Evolutionary conservation across 768 basidiomycete species (phyloP).

Genomic region (Hericium coralloides): DNA sequence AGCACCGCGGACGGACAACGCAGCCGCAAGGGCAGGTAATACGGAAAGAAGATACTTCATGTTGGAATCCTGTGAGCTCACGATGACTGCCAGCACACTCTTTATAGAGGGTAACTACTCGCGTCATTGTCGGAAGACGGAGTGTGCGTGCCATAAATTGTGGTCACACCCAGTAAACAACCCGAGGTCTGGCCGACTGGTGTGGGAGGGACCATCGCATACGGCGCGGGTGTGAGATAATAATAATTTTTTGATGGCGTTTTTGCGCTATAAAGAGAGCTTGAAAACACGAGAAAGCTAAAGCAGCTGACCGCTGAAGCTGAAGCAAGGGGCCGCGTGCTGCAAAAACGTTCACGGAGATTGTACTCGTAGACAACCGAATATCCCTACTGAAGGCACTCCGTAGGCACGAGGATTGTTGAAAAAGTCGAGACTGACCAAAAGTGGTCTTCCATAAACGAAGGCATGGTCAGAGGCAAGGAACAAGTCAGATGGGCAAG

Average conservation of each 20-base stretch:
- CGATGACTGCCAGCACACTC: background rate
- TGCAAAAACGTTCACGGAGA: too few relatives aligned
- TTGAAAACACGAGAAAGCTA: background rate
- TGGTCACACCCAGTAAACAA: background rate
- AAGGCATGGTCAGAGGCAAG: too few relatives aligned
- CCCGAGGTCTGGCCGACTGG: background rate
- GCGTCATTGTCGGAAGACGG: background rate
- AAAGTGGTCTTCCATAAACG: too few relatives aligned
- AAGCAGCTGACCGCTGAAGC: background rate
- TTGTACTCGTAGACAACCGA: too few relatives aligned
- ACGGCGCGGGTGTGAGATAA: background rate
- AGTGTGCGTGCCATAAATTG: background rate
- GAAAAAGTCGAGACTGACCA: too few relatives aligned
- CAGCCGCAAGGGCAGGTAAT: background rate
- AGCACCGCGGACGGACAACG: background rate
- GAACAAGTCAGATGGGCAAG: too few relatives aligned
- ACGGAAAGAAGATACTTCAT: background rate
- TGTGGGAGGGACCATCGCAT: background rate
- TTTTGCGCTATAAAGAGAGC: background rate
- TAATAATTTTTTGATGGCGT: background rate
- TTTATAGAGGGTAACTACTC: background rate
- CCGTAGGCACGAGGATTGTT: too few relatives aligned
- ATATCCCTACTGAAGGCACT: too few relatives aligned
- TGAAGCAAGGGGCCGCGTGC: background rate
- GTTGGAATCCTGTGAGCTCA: background rate